Evolutionary conservation across 805 yeast species (phyloP), one percentile per base, ranked within the genome.

Genomic region (Ogataea philodendri): DNA sequence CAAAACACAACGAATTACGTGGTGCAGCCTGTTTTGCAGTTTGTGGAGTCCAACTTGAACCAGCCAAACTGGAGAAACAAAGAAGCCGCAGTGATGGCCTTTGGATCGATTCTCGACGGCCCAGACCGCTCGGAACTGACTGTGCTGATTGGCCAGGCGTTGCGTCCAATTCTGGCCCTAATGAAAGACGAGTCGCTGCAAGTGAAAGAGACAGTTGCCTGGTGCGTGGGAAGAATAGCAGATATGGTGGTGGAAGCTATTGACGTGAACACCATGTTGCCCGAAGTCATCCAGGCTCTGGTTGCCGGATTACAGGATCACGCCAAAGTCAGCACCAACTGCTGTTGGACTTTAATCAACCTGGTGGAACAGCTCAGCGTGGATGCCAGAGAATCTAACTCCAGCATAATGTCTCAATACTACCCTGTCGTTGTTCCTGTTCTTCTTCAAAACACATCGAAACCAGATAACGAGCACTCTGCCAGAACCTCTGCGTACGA

Each of bases 81-180:
- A 52, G 98, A 93, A 65, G 97, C 97, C 16, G 95, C 97, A 2
- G 96, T 93, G 5, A 93, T 93, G 98, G 97, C 98, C 0, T 93
- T 93, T 59, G 98, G 98, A 21, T 88, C 97, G 9, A 86, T 93
- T 41, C 71, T 93, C 51, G 97, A 88, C 51, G 98, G 98, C 14
- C 96, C 96, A 19, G 89, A 84, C 45, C 74, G 77, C 35, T 76
- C 72, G 3, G 81, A 82, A 53, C 68, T 87, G 52, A 75, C 75
- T 32, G 62, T 64, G 6, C 71, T 88, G 35, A 81, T 90, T 44
- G 76, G 73, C 21, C 90, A 85, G 66, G 97, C 97, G 3, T 68
- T 93, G 44, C 75, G 74, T 21, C 87, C 96, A 14, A 82, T 93
- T 38, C 67, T 89, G 37, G 58, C 60, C 10, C 70, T 90, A 57